Conservation (phyloP, 768 basidiomycete genomes). For the Mycena sanguinolenta region DNA sequence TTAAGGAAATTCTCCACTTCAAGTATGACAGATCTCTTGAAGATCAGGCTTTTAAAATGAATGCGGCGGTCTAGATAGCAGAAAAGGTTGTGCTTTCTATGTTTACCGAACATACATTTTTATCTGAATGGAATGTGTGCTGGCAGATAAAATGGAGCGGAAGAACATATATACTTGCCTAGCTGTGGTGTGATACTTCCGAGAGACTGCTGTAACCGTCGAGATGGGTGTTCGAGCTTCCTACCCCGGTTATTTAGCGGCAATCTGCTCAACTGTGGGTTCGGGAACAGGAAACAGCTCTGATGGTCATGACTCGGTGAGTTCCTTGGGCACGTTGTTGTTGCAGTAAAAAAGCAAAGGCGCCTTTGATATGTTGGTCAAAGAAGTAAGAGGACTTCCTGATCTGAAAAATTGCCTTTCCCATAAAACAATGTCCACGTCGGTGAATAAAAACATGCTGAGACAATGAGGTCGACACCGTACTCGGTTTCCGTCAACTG, state of each 20-base stretch:
- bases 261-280: slow-evolving; percentile 24
- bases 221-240: neutral
- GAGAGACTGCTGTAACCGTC: slow-evolving; percentile 9
- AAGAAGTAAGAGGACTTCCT: neutral
- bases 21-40: neutral
- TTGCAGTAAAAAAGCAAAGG: neutral
- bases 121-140: neutral
- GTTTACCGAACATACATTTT: slow-evolving; percentile 16
- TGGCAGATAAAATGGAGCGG: neutral
- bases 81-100: slow-evolving; percentile 10
- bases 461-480: neutral
- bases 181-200: slow-evolving; percentile 15
- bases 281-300: slow-evolving; percentile 1
- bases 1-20: slow-evolving; percentile 2
- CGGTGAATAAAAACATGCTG: neutral
- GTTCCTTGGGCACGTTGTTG: neutral
- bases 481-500: neutral
- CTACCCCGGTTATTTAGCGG: slow-evolving; percentile 14
- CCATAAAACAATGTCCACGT: neutral
- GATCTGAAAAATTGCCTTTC: neutral
- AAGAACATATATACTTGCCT: slow-evolving; percentile 3
- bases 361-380: slow-evolving; percentile 4
- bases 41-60: slow-evolving; percentile 6
- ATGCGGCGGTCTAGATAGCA: neutral
- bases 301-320: neutral